Percentiles rank a stretch among this genome's conserved stretches.
phyloP scores from a whole-genome alignment of 768 basidiomycete species.

The Strobilomyces confusus region DNA sequence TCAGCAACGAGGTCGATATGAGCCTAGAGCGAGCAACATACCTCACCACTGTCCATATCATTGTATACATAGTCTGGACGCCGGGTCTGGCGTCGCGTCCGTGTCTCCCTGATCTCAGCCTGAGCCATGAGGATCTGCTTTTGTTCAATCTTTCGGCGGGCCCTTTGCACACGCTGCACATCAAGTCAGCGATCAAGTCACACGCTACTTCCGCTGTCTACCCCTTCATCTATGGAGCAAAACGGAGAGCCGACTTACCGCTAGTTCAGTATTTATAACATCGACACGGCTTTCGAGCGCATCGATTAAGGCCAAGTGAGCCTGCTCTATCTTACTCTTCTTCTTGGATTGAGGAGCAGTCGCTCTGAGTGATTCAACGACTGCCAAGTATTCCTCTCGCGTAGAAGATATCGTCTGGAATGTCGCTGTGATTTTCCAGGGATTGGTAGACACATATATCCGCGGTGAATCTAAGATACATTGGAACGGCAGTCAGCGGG shows the following conservation, averaged over 20 bases:
- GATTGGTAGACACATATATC: slow-evolving; percentile 80
- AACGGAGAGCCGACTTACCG: slow-evolving; percentile 47
- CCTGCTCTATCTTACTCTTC: slow-evolving; percentile 56
- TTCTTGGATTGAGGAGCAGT: slow-evolving; percentile 42
- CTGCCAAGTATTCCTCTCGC: slow-evolving; percentile 64
- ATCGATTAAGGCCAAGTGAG: slow-evolving; percentile 59
- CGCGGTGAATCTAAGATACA: slow-evolving; percentile 73
- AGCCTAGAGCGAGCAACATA: slow-evolving; percentile 10
- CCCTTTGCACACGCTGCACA: slow-evolving; percentile 65
- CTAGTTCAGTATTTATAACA: slow-evolving; percentile 62
- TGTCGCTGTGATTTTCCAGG: slow-evolving; percentile 82
- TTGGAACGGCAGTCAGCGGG: slow-evolving; percentile 30
- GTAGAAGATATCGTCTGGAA: slow-evolving; percentile 71
- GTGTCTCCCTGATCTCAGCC: slow-evolving; percentile 73
- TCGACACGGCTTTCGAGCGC: slow-evolving; percentile 62
- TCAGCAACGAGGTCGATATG: slow-evolving; percentile 23
- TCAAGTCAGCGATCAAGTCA: slow-evolving; percentile 21
- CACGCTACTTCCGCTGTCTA: slow-evolving; percentile 9
- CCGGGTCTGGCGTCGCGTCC: slow-evolving; percentile 68
- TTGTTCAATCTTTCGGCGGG: slow-evolving; percentile 67
- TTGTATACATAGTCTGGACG: slow-evolving; percentile 81
- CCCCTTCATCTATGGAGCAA: slow-evolving; percentile 7
- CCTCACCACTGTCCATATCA: slow-evolving; percentile 63
- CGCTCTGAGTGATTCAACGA: slow-evolving; percentile 59
- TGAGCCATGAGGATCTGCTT: slow-evolving; percentile 61